Percentiles rank a stretch among this genome's conserved stretches.
These are phyloP conservation scores for Tuctoria greenei DNA, from an alignment of 176 grass and related monocot genomes.

Conservation along the genomic window DNA sequence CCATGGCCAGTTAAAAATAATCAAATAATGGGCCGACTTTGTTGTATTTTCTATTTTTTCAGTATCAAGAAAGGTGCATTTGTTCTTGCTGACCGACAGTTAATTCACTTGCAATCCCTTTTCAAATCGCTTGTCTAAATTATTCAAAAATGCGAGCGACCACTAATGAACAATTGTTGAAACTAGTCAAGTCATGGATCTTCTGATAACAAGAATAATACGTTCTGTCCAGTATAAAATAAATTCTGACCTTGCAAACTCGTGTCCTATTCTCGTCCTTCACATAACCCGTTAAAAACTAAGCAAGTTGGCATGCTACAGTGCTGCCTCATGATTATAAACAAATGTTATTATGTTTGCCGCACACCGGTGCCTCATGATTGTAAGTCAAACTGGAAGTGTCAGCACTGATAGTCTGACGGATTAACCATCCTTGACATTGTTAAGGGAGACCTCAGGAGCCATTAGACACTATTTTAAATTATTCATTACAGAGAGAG, in stretches of 20 bases:
- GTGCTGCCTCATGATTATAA: not conserved
- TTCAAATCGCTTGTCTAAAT: not conserved
- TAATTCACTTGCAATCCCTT: not conserved
- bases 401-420: conserved; percentile 39
- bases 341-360: not conserved
- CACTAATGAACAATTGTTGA: not conserved
- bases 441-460: not conserved
- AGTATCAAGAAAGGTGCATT: too few species aligned
- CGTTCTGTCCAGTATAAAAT: not conserved
- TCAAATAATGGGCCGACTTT: not conserved
- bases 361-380: not conserved
- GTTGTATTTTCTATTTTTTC: too few species aligned
- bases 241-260: conserved; percentile 1
- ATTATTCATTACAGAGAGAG: not conserved
- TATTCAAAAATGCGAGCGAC: not conserved
- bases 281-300: conserved; percentile 3
- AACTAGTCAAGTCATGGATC: not conserved
- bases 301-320: conserved; percentile 1
- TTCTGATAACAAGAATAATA: not conserved
- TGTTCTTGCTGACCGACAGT: not conserved
- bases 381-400: conserved; percentile 25
- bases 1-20: not conserved
- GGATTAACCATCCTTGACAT: conserved; percentile 45
- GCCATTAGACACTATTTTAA: not conserved
- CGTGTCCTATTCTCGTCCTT: conserved; percentile 18